Percentiles rank a stretch among this genome's conserved stretches.
These are phyloP conservation scores for Evernia prunastri DNA, from an alignment of 495 filamentous ascomycete species.

Conservation along the genomic window DNA sequence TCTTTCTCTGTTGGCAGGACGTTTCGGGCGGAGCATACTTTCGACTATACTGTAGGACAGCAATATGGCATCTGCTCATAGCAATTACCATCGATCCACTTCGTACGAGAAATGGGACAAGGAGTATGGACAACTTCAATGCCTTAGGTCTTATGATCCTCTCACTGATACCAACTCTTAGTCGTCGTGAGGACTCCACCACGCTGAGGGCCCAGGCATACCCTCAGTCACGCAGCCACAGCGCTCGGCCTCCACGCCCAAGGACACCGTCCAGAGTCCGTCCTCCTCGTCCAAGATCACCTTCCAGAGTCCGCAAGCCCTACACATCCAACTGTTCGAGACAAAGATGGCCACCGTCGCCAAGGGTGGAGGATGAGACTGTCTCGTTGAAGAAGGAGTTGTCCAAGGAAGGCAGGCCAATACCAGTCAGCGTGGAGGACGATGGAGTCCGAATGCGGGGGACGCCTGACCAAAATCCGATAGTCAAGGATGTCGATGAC, in stretches of 20 bases:
- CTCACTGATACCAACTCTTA: not conserved
- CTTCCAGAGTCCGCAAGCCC: conserved; percentile 13
- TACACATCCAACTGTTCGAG: conserved; percentile 19
- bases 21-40: not conserved
- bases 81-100: not conserved
- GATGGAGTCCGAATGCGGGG: conserved; percentile 33
- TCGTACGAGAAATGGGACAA: not conserved
- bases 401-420: conserved; percentile 3
- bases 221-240: not conserved
- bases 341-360: conserved; percentile 19
- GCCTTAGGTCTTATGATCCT: not conserved
- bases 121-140: not conserved
- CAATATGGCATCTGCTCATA: not conserved
- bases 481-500: conserved; percentile 33
- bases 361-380: conserved; percentile 18
- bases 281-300: conserved; percentile 10
- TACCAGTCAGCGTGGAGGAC: conserved; percentile 10
- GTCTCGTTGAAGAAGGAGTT: not conserved
- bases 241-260: conserved; percentile 14
- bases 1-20: not conserved
- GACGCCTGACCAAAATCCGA: conserved; percentile 41
- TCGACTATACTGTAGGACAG: not conserved
- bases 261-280: conserved; percentile 14
- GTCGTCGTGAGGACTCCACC: not conserved
- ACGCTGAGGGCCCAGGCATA: not conserved